Percentiles rank a stretch among this genome's conserved stretches.
Evolutionary conservation across 176 grass and related monocot species (phyloP).

Genomic region (Echinochloa phyllopogon): DNA sequence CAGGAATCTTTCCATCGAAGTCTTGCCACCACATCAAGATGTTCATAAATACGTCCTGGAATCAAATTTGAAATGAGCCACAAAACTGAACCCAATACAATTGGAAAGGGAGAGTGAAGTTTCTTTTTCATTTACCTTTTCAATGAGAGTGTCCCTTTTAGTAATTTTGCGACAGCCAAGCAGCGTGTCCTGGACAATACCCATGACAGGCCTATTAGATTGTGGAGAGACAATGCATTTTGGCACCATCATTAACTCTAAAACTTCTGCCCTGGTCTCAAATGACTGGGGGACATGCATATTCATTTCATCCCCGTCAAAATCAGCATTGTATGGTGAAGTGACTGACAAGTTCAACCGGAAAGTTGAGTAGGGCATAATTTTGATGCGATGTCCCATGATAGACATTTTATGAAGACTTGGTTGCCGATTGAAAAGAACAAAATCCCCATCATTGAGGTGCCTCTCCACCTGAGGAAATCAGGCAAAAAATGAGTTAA

Average conservation of each 20-base stretch:
- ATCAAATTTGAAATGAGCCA: slow-evolving; percentile 37
- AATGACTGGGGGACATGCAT: slow-evolving; percentile 99
- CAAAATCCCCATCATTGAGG: slow-evolving; percentile 93
- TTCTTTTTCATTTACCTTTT: slow-evolving; percentile 64
- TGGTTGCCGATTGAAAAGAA: slow-evolving; percentile 95
- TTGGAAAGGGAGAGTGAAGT: not conserved
- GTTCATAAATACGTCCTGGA: slow-evolving; percentile 99
- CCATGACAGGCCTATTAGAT: slow-evolving; percentile 95
- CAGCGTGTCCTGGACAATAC: slow-evolving; percentile 92
- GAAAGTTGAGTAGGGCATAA: slow-evolving; percentile 99
- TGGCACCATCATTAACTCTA: slow-evolving; percentile 99
- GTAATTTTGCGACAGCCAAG: slow-evolving; percentile 96
- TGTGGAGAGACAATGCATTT: slow-evolving; percentile 98
- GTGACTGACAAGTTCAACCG: slow-evolving; percentile 92
- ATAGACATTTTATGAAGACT: slow-evolving; percentile 99
- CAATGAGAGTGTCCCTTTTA: slow-evolving; percentile 95
- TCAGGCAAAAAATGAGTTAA: slow-evolving; percentile 33
- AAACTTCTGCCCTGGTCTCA: slow-evolving; percentile 95
- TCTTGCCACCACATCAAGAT: slow-evolving; percentile 99
- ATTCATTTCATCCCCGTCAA: slow-evolving; percentile 99
- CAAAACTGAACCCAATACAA: slow-evolving; percentile 29
- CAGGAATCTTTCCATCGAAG: slow-evolving; percentile 96
- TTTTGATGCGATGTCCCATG: slow-evolving; percentile 98
- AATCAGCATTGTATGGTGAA: slow-evolving; percentile 99
- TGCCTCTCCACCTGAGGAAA: slow-evolving; percentile 82